Evolutionary conservation across 2,329 filamentous ascomycete species (phyloP).

Genomic region (Thelonectria discophora): DNA sequence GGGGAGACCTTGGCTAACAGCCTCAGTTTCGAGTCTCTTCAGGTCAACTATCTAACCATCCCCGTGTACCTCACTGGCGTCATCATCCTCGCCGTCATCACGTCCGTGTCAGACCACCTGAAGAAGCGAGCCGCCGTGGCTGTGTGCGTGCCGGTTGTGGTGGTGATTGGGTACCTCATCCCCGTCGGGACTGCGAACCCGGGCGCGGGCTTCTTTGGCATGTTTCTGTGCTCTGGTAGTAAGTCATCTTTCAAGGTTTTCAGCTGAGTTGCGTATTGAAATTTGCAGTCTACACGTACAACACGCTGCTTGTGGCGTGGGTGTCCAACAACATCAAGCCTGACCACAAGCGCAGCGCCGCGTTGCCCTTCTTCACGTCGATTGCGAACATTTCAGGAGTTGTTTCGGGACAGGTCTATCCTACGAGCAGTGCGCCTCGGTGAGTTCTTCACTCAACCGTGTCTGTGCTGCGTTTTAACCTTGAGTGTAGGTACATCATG

Average conservation of each 20-base stretch:
- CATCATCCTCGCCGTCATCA: conserved; percentile 37
- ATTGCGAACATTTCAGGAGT: conserved; percentile 15
- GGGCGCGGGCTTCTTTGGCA: conserved; percentile 45
- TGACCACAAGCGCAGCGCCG: conserved; percentile 12
- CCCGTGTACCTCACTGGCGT: conserved; percentile 46
- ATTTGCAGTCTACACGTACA: conserved; percentile 9
- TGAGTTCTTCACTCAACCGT: not conserved
- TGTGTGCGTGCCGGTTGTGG: conserved; percentile 41
- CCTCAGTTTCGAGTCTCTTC: conserved; percentile 23
- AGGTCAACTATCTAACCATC: conserved; percentile 48
- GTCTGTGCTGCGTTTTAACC: not conserved
- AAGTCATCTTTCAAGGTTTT: not conserved
- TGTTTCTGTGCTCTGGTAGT: conserved; percentile 41
- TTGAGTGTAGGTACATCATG: conserved; percentile 1
- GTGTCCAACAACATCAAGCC: conserved; percentile 18
- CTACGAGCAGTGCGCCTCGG: conserved; percentile 1
- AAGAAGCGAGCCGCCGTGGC: conserved; percentile 44
- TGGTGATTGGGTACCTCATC: conserved; percentile 47
- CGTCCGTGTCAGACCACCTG: conserved; percentile 45
- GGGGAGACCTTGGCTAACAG: not conserved
- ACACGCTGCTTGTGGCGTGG: conserved; percentile 11
- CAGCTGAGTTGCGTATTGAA: not conserved
- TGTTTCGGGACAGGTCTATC: conserved; percentile 12
- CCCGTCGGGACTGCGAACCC: conserved; percentile 41
- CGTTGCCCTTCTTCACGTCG: conserved; percentile 7